Percentiles rank a stretch among this genome's conserved stretches.
Evolutionary conservation across 139 green algal genomes (phyloP).

Genomic region (Protoeuglena noctilucae): DNA sequence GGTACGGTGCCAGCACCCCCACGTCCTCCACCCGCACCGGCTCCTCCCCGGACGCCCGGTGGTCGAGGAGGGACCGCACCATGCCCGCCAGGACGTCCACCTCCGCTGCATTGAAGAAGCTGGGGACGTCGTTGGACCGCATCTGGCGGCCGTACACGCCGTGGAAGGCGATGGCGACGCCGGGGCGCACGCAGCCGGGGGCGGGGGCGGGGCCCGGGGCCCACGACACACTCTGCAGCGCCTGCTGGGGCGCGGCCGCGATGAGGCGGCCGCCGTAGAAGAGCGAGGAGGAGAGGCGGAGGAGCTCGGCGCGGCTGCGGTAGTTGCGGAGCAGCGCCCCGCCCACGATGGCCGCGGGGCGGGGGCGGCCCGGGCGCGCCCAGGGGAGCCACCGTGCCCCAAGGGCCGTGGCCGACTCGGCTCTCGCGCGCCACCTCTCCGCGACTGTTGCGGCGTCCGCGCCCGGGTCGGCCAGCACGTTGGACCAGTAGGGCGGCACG

Average conservation of each 20-base stretch:
- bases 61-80: neutral
- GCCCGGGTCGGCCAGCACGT: no score
- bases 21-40: neutral
- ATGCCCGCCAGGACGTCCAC: neutral
- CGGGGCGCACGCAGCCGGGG: neutral
- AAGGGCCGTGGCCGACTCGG: no score
- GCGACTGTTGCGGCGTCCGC: no score
- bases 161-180: no score
- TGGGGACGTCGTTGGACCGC: neutral
- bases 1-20: neutral
- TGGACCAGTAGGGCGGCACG: no score
- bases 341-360: no score
- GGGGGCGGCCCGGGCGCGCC: no score
- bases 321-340: conserved; percentile 69
- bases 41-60: neutral
- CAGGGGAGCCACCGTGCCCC: no score
- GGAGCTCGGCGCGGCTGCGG: conserved; percentile 46
- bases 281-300: conserved; percentile 42
- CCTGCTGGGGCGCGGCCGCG: conserved; percentile 7
- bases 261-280: conserved; percentile 51
- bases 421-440: no score
- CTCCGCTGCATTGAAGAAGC: neutral
- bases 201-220: neutral
- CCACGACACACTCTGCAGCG: neutral
- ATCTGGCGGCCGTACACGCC: neutral